phyloP scores from a whole-genome alignment of 768 basidiomycete genomes.

The Coprinopsis cinerea region DNA sequence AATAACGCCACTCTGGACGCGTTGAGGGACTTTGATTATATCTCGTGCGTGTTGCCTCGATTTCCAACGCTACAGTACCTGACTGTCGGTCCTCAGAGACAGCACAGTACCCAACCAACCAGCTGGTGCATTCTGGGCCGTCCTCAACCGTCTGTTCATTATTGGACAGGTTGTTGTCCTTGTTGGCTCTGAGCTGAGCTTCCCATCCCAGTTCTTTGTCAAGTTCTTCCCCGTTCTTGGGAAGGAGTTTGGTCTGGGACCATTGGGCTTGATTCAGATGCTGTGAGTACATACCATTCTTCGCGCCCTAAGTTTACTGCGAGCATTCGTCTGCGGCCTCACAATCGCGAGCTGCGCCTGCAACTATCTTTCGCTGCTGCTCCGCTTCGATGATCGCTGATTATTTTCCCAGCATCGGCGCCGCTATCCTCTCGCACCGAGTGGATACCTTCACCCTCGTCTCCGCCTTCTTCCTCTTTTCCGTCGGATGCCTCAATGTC shows the following conservation, averaged over 20 bases:
- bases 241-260: conserved; percentile 75
- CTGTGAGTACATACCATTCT: conserved; percentile 40
- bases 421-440: conserved; percentile 67
- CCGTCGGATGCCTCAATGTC: conserved; percentile 79
- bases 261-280: conserved; percentile 83
- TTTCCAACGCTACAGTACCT: neutral
- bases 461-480: conserved; percentile 80
- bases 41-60: conserved; percentile 42
- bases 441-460: conserved; percentile 84
- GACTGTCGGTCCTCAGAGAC: conserved; percentile 30
- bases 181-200: conserved; percentile 76
- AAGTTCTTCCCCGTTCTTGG: conserved; percentile 86
- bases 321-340: no score
- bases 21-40: conserved; percentile 66
- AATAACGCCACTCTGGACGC: conserved; percentile 24
- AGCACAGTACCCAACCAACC: conserved; percentile 90
- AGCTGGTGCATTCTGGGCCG: conserved; percentile 88
- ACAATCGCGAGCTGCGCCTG: no score
- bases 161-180: conserved; percentile 79
- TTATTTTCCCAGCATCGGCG: conserved; percentile 49
- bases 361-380: no score
- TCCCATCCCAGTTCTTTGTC: conserved; percentile 74
- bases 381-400: neutral
- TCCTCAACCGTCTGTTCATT: conserved; percentile 83
- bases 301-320: neutral